Evolutionary conservation across 495 filamentous ascomycete genomes (phyloP), one percentile per base, ranked within the genome.

Genomic region (Aspergillus baeticus): DNA sequence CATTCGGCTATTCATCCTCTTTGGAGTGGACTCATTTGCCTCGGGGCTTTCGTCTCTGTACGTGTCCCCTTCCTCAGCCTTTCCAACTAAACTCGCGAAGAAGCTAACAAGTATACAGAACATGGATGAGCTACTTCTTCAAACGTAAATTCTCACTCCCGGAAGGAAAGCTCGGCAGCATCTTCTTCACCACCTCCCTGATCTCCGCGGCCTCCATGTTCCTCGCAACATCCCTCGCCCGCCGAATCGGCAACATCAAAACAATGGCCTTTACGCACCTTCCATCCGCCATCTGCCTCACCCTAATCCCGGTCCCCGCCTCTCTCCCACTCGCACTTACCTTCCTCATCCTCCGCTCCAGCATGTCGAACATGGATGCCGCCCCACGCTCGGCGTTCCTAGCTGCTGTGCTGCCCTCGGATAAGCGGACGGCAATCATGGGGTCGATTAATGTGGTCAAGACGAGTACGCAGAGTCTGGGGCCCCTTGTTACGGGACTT

Each of bases 241-340:
- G 86, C 53, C 79, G 85, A 36, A 84, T 95, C 39, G 92, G 92
- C 0, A 81, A 92, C 31, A 80, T 96, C 63, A 87, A 82, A 72
- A 91, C 90, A 7, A 96, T 96, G 90, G 88, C 93, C 26, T 91
- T 90, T 62, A 91, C 89, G 2, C 90, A 94, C 62, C 79, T 90
- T 7, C 90, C 90, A 0, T 90, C 87, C 1, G 81, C 89, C 7
- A 73, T 91, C 42, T 86, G 87, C 54, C 81, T 94, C 1, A 72
- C 84, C 10, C 63, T 92, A 23, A 86, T 95, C 49, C 84, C 88
- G 0, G 60, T 88, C 14, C 83, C 87, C 1, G 65, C 67, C 26
- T 72, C 68, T 22, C 71, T 86, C 13, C 77, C 75, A 22, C 55
- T 88, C 18, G 75, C 85, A 3, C 75, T 87, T 41, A 77, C 74